These are phyloP conservation scores for Corymbia calophylla DNA, from an alignment of 441 rosid genomes.

Conservation along the genomic window DNA sequence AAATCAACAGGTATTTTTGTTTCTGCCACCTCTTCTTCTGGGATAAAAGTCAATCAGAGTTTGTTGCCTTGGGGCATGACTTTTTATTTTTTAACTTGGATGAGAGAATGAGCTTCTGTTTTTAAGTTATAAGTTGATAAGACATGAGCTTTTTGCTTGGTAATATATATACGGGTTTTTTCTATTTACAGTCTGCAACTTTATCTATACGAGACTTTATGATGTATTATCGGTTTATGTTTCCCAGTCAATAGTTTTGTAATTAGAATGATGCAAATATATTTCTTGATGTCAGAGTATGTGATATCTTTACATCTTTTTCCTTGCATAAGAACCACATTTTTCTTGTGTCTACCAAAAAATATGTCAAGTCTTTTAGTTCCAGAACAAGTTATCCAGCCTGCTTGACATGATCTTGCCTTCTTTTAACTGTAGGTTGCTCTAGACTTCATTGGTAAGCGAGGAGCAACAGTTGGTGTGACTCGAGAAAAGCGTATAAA, in stretches of 20 bases:
- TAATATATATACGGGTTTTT: neutral
- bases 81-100: neutral
- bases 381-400: neutral
- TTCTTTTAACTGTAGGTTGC: slow-evolving; percentile 61
- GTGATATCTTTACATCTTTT: neutral
- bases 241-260: neutral
- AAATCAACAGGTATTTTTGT: slow-evolving; percentile 68
- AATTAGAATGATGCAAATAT: neutral
- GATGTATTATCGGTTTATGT: neutral
- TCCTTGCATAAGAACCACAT: neutral
- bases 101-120: neutral
- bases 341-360: neutral
- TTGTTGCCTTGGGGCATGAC: neutral
- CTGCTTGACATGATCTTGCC: neutral
- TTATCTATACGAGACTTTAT: neutral
- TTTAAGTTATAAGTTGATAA: neutral
- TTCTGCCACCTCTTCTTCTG: neutral
- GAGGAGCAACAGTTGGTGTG: slow-evolving; percentile 93
- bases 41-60: neutral
- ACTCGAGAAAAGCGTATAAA: slow-evolving; percentile 89
- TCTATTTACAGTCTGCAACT: neutral
- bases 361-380: neutral
- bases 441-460: slow-evolving; percentile 89
- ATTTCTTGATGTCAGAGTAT: neutral
- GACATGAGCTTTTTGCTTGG: neutral